These are phyloP conservation scores for Suillus occidentalis DNA, from an alignment of 768 basidiomycete genomes.

Conservation along the genomic window DNA sequence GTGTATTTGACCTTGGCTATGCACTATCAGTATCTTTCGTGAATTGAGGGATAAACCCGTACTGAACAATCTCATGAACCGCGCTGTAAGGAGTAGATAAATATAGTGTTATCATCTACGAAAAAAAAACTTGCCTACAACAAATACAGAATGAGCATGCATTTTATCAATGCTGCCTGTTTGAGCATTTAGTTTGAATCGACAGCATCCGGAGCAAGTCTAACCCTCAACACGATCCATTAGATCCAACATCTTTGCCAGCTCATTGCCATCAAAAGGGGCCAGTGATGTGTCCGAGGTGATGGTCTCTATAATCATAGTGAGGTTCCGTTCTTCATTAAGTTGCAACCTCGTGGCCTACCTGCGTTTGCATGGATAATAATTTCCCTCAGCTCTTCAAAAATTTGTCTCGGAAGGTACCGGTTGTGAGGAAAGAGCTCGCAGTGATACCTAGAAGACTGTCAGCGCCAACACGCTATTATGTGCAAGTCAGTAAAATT, in stretches of 20 bases:
- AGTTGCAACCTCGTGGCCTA: not conserved
- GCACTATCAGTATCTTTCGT: not conserved
- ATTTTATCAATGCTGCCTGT: constrained; percentile 6
- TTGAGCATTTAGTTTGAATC: not conserved
- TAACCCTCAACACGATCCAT: constrained; percentile 11
- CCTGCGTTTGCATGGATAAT: constrained; percentile 15
- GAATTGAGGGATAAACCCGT: constrained; percentile 7
- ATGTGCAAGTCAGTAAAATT: not conserved
- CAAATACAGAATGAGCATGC: constrained; percentile 11
- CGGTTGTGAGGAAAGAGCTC: constrained; percentile 16
- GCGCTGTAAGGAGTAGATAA: constrained; percentile 2
- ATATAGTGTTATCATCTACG: no score
- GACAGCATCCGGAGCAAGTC: not conserved
- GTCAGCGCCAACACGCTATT: not conserved
- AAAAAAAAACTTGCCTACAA: constrained; percentile 8
- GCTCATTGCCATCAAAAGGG: constrained; percentile 16
- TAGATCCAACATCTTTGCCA: constrained; percentile 14
- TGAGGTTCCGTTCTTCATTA: not conserved
- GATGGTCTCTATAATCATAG: constrained; percentile 17
- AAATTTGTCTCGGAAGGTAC: constrained; percentile 4
- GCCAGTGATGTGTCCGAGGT: constrained; percentile 17
- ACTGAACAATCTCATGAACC: constrained; percentile 16
- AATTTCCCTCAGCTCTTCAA: constrained; percentile 9
- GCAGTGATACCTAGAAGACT: constrained; percentile 25
- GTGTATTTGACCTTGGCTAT: constrained; percentile 30